Base-by-base conservation (phyloP, 208 protist genomes). In the Polymyxa betae region DNA sequence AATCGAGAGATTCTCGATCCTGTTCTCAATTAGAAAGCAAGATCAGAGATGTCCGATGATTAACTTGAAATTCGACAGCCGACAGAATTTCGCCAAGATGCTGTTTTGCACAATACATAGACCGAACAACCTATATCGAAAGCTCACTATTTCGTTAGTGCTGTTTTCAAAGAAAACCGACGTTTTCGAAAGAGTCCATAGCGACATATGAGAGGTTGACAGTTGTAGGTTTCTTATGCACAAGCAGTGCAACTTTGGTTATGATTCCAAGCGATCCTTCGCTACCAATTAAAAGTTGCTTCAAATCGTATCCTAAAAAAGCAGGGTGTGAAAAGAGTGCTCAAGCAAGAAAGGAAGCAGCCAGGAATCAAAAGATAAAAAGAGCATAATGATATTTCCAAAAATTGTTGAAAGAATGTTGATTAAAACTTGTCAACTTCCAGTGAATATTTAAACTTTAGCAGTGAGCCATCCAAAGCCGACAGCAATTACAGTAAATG, bases 201-300 rank as follows among this genome's bases (percentile, higher is more conserved):
- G 40, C 88, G 10, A 93, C 41, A 29, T 90, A 91, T 43, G 90
- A 82, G n/a, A 93, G 49, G 52, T 93, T 88, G 24, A 46, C 32
- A 0, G 88, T 90, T 12, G 77, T 92, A 29, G 94, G 93, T 45
- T 92, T 90, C 0, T 92, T 60, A 0, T 94, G 93, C 24, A 92
- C 91, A 0, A 94, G 64, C 0, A 96, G 45, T 0, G 94, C 78
- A 0, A 96, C 92, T 1, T 94, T 94, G 10, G 97, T 99, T 0
- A 99, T 96, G 0, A 99, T 94, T 45, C 98, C 98, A 24, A 99
- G 94, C 12, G 97, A 98, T 60, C 98, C 98, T 92, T 99, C 98
- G 66, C 94, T 97, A 41, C 98, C 98, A 66, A 98, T 98, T 90
- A 98, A 98, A 16, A 99, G 94, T 82, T 99, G 97, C 93, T 98